Evolutionary conservation across 1,139 yeast genomes (phyloP).

Genomic region (Pichia sp.): DNA sequence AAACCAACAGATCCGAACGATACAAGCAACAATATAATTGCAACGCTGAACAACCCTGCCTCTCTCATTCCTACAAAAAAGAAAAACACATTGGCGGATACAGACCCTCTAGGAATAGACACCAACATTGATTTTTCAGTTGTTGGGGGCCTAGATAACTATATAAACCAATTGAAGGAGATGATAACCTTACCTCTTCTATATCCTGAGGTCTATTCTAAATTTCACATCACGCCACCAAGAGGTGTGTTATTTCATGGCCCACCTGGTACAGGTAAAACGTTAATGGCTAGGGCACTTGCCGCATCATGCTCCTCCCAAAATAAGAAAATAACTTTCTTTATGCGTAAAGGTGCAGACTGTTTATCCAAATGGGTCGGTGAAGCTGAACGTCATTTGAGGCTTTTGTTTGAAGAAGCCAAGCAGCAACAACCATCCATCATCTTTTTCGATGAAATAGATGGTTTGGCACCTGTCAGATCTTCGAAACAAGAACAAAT

Average conservation of each 20-base stretch:
- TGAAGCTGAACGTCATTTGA: constrained; percentile 92
- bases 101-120: constrained; percentile 93
- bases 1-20: constrained; percentile 32
- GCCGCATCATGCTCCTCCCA: constrained; percentile 92
- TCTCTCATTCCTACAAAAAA: constrained; percentile 33
- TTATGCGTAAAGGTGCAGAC: constrained; percentile 98
- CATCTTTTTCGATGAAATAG: constrained; percentile 94
- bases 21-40: constrained; percentile 23
- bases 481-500: constrained; percentile 96
- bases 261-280: constrained; percentile 99
- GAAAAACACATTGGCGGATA: constrained; percentile 76
- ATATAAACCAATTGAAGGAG: constrained; percentile 83
- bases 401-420: constrained; percentile 92
- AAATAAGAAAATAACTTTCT: constrained; percentile 81
- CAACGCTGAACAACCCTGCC: constrained; percentile 19
- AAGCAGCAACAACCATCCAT: constrained; percentile 93
- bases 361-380: constrained; percentile 98
- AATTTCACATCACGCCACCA: constrained; percentile 92
- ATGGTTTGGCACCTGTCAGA: constrained; percentile 96
- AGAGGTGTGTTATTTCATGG: constrained; percentile 98
- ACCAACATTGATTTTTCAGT: constrained; percentile 86
- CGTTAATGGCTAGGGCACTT: constrained; percentile 94
- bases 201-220: constrained; percentile 90
- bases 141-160: constrained; percentile 89
- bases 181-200: constrained; percentile 93